Evolutionary conservation across 148 eudicot species (phyloP), one percentile per base, ranked within the genome.

Genomic region (Rhododendron ovatum): DNA sequence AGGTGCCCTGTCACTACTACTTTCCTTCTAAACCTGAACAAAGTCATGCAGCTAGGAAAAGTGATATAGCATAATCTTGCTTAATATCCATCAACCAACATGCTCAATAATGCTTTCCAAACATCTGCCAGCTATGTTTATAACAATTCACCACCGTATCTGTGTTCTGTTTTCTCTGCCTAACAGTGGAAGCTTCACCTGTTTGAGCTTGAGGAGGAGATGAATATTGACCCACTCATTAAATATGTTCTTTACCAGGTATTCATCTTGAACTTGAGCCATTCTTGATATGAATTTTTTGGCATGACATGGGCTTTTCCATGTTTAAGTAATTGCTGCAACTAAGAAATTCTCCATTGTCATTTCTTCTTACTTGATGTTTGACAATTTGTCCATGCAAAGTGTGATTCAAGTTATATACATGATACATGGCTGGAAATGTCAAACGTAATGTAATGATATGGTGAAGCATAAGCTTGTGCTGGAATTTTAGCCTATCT

Each of bases 101-200:
- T 33, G 41, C 76, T 71, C 76, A 71, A 69, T 69, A 30, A 30
- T 30, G 76, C 76, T 71, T 33, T 35, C 22, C 76, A 15, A 71
- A 51, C 28, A 24, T 28, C 18, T 61, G 50, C 45, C 9, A 22
- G 4, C 28, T 53, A 51, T 74, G 82, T 57, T 43, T 2, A 43
- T 7, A 47, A 22, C 8, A 18, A 15, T 83, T 63, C 45, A n/a
- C 48, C 45, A 17, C 61, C 77, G 13, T 30, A 79, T 67, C 13
- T 73, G 51, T 30, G 47, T 35, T 50, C 84, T n/a, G 20, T 84
- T 50, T 83, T 87, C 65, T 71, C 50, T 88, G 37, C 82, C 78
- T 83, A 41, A 84, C 93, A 94, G 96, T 96, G 98, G 99, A 96
- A 96, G 87, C 96, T 95, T 89, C 98, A 96, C 90, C 90, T 96